Conservation (phyloP, 2,329 filamentous ascomycete species). For the Neonectria punicea region DNA sequence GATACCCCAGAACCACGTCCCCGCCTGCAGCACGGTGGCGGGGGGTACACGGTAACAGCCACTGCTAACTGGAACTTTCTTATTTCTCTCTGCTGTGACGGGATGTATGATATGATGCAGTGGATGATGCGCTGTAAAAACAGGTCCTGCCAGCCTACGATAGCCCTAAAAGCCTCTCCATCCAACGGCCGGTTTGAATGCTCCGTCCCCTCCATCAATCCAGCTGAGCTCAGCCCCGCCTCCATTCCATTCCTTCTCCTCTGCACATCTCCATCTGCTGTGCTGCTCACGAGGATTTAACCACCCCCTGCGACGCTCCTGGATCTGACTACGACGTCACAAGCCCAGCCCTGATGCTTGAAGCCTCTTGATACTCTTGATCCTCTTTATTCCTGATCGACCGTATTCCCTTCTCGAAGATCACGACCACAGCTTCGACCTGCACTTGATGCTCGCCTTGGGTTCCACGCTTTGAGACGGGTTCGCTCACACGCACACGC, state of each 20-base stretch:
- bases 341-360: conserved; percentile 10
- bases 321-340: conserved; percentile 19
- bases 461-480: conserved; percentile 8
- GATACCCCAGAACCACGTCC: neutral
- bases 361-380: neutral
- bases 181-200: no score
- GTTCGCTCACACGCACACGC: conserved; percentile 12
- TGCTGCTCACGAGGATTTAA: conserved; percentile 12
- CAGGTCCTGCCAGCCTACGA: neutral
- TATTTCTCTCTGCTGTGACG: neutral
- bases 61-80: neutral
- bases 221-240: conserved; percentile 15
- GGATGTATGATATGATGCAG: neutral
- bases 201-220: neutral
- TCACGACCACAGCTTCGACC: conserved; percentile 4
- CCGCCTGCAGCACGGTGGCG: neutral
- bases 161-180: neutral
- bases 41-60: neutral
- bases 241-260: conserved; percentile 1
- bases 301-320: neutral
- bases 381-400: neutral
- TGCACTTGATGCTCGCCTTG: conserved; percentile 7
- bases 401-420: conserved; percentile 5
- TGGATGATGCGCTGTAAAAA: neutral
- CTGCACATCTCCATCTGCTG: neutral